phyloP scores from a whole-genome alignment of 202 grass and related monocot genomes.

The Dendrocalamus latiflorus region DNA sequence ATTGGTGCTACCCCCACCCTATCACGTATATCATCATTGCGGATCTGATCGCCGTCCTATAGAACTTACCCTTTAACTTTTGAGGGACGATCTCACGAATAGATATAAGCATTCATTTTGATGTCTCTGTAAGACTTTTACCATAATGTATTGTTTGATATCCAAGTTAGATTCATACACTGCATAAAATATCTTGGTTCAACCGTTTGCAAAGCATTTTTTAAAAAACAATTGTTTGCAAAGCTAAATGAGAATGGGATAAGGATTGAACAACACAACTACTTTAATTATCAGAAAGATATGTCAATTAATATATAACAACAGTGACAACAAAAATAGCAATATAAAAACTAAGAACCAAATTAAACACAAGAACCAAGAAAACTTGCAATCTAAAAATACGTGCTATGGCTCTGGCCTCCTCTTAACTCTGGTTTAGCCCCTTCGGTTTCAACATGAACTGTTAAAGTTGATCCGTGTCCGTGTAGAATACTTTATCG shows the following conservation, averaged over 20 bases:
- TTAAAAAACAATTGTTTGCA: background rate
- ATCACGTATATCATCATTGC: no score
- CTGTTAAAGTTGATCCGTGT: no score
- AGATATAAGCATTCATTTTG: background rate
- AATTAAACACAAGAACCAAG: background rate
- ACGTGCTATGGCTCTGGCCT: background rate
- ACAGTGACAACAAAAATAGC: background rate
- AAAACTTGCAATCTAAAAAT: background rate
- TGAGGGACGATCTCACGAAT: no score
- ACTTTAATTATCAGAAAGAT: background rate
- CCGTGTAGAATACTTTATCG: no score
- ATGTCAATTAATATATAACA: background rate
- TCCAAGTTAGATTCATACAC: background rate
- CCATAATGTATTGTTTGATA: background rate
- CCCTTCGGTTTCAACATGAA: background rate
- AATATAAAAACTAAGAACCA: background rate
- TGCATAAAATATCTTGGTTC: background rate
- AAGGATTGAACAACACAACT: background rate
- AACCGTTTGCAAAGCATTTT: background rate
- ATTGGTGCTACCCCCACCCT: no score
- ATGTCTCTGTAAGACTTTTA: background rate
- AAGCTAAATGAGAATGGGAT: background rate
- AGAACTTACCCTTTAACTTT: no score
- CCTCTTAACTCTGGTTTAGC: background rate
- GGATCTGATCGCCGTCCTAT: no score